A percentile compares a stretch with the other conserved stretches of the same genome.
phyloP scores from a whole-genome alignment of 2,329 filamentous ascomycete genomes.

The Arthrobotrys megalospora region DNA sequence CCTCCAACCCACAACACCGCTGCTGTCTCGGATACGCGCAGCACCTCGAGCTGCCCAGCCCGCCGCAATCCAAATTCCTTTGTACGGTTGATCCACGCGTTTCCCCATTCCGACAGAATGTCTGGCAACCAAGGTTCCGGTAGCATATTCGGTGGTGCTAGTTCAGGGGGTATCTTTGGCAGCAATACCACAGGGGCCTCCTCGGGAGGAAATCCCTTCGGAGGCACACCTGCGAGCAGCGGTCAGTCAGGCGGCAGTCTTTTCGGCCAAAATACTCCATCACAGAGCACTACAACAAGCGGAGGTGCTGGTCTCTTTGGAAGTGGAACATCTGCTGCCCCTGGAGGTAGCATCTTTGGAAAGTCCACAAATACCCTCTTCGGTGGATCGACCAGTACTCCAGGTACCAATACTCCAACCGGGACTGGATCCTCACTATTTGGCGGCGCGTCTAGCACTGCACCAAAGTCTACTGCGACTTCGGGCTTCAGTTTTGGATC shows the following conservation, averaged over 20 bases:
- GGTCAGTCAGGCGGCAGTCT: conserved; percentile 36
- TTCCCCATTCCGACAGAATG: conserved; percentile 35
- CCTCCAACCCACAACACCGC: conserved; percentile 3
- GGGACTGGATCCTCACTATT: conserved; percentile 30
- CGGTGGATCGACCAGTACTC: conserved; percentile 45
- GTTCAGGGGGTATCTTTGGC: conserved; percentile 39
- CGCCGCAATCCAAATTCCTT: conserved; percentile 20
- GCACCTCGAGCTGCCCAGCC: conserved; percentile 27
- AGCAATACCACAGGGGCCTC: conserved; percentile 32
- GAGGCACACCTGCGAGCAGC: conserved; percentile 32
- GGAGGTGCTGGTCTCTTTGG: conserved; percentile 32
- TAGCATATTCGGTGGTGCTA: conserved; percentile 14
- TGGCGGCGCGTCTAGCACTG: conserved; percentile 25
- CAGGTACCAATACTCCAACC: conserved; percentile 48
- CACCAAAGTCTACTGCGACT: conserved; percentile 31
- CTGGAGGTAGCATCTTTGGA: conserved; percentile 44
- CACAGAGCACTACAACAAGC: conserved; percentile 38
- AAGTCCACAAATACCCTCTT: conserved; percentile 41
- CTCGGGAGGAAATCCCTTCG: conserved; percentile 39
- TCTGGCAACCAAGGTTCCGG: conserved; percentile 48
- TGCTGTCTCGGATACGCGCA: conserved; percentile 53
- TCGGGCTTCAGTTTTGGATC: conserved; percentile 50
- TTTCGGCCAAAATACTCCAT: conserved; percentile 47
- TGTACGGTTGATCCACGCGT: conserved; percentile 37
- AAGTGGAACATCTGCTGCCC: conserved; percentile 18